Evolutionary conservation across 2,329 filamentous ascomycete genomes (phyloP).

Genomic region (Alternaria conjuncta): DNA sequence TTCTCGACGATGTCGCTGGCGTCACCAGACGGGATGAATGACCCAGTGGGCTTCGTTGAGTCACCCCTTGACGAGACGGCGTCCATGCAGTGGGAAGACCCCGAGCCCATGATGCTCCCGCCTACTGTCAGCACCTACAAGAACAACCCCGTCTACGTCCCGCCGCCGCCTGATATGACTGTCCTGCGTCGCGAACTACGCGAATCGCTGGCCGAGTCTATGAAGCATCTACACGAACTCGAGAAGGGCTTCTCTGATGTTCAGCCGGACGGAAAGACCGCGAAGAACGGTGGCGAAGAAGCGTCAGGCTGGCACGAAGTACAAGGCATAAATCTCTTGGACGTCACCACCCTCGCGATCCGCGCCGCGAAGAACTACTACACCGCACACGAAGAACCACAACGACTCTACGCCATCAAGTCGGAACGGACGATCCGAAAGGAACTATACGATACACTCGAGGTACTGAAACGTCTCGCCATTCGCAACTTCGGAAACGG

Average conservation of each 20-base stretch:
- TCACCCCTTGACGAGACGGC: conserved; percentile 63
- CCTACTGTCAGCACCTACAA: conserved; percentile 97
- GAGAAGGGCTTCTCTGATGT: conserved; percentile 43
- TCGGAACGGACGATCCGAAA: conserved; percentile 84
- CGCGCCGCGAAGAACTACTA: conserved; percentile 96
- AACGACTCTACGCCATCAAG: conserved; percentile 84
- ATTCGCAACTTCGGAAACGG: conserved; percentile 85
- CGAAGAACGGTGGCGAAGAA: conserved; percentile 28
- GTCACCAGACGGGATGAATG: conserved; percentile 26
- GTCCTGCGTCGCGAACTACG: conserved; percentile 76
- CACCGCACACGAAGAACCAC: conserved; percentile 86
- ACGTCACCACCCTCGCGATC: conserved; percentile 94
- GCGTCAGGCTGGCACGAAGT: conserved; percentile 80
- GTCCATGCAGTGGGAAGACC: conserved; percentile 60
- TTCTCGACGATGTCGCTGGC: conserved; percentile 33
- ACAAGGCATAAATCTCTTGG: conserved; percentile 89
- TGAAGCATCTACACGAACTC: conserved; percentile 69
- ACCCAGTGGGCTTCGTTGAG: conserved; percentile 53
- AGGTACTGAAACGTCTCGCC: conserved; percentile 90
- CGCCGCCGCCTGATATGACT: conserved; percentile 81
- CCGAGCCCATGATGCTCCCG: conserved; percentile 83
- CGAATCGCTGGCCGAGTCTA: conserved; percentile 71
- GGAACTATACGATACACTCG: conserved; percentile 84
- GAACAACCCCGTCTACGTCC: conserved; percentile 78
- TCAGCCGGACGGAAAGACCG: conserved; percentile 10